phyloP scores from a whole-genome alignment of 2,329 filamentous ascomycete species.

The Trichoderma atroviride region DNA sequence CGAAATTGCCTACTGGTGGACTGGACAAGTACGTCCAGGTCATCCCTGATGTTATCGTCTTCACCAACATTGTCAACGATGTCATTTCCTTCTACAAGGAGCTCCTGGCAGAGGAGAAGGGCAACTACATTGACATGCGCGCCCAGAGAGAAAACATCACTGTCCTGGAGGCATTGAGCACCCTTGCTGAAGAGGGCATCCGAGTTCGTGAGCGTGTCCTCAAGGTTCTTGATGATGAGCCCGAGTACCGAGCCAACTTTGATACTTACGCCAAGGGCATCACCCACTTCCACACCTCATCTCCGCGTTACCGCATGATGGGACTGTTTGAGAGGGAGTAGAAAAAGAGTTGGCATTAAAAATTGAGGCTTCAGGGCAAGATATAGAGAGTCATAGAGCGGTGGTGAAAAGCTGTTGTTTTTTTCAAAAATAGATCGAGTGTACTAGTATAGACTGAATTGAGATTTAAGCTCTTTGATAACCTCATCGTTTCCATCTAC shows the following conservation, averaged over 20 bases:
- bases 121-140: slow-evolving; percentile 4
- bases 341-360: background rate
- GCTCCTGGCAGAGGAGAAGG: background rate
- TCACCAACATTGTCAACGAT: slow-evolving; percentile 7
- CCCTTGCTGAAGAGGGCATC: background rate
- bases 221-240: background rate
- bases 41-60: background rate
- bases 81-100: background rate
- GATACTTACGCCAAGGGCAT: background rate
- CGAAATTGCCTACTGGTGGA: background rate
- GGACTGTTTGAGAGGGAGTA: background rate
- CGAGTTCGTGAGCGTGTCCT: background rate
- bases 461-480: background rate
- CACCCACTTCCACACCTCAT: background rate
- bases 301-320: background rate
- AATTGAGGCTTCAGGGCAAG: background rate
- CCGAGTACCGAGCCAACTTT: background rate
- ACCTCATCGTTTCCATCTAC: background rate
- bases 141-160: background rate
- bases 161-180: background rate
- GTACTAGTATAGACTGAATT: background rate
- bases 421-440: background rate
- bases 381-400: background rate
- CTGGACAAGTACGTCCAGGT: background rate
- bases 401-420: background rate